Conservation (phyloP, 257 asterid species). For the Nicotiana attenuata region DNA sequence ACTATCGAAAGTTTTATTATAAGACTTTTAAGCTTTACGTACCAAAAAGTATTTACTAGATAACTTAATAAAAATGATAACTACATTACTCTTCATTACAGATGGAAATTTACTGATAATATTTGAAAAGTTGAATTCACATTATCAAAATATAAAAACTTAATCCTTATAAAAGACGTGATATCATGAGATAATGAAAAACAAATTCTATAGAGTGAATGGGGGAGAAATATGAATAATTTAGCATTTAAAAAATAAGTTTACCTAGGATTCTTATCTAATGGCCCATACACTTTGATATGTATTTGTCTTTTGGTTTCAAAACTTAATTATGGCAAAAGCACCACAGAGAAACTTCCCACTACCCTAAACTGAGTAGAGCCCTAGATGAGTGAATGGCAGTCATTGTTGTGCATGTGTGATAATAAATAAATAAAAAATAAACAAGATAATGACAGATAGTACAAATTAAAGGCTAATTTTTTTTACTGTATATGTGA, state of each 20-base stretch:
- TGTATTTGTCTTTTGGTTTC: slow-evolving; percentile 19
- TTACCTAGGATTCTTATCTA: slow-evolving; percentile 38
- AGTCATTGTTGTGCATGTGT: not conserved
- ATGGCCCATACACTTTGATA: not conserved
- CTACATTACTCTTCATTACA: no score
- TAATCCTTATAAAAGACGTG: not conserved
- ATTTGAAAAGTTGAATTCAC: not conserved
- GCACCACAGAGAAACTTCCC: slow-evolving; percentile 41
- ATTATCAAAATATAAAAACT: not conserved
- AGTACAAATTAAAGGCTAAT: not conserved
- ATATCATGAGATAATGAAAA: not conserved
- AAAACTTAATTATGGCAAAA: not conserved
- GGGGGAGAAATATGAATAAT: not conserved
- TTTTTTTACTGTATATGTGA: slow-evolving; percentile 10
- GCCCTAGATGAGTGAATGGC: slow-evolving; percentile 29
- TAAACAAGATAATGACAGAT: slow-evolving; percentile 19
- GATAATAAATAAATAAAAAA: slow-evolving; percentile 14
- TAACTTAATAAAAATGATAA: not conserved
- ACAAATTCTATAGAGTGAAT: not conserved
- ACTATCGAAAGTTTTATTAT: not conserved
- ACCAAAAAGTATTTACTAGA: not conserved
- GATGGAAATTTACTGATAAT: not conserved
- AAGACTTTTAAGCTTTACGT: no score
- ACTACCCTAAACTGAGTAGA: slow-evolving; percentile 14
- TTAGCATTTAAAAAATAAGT: slow-evolving; percentile 1